Conservation (phyloP, 257 asterid genomes). For the Solanum rostratum region DNA sequence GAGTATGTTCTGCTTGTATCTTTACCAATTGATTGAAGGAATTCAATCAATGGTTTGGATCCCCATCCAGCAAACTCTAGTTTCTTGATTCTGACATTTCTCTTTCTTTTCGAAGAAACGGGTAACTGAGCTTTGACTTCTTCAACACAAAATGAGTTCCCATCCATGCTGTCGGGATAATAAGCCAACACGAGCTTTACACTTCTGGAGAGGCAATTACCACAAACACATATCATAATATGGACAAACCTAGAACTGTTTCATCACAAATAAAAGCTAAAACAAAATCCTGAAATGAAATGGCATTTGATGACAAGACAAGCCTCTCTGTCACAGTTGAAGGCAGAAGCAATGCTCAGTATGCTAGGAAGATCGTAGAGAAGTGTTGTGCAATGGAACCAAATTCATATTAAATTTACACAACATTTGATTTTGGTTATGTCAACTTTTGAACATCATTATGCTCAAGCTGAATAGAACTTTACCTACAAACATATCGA, state of each 20-base stretch:
- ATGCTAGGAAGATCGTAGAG: background rate
- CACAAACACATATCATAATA: background rate
- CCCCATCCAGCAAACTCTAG: conserved; percentile 72
- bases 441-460: background rate
- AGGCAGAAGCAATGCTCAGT: background rate
- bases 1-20: conserved; percentile 38
- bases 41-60: conserved; percentile 65
- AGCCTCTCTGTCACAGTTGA: background rate
- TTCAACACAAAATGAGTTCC: conserved; percentile 48
- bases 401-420: background rate
- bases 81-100: conserved; percentile 34
- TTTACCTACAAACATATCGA: background rate
- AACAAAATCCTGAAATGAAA: background rate
- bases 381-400: background rate
- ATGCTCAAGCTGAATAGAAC: background rate
- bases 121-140: conserved; percentile 24
- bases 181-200: background rate
- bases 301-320: background rate
- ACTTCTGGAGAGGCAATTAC: background rate
- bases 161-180: conserved; percentile 32
- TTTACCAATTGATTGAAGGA: conserved; percentile 63
- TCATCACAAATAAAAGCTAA: background rate
- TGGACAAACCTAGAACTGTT: background rate
- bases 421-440: background rate
- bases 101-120: conserved; percentile 45